Conservation (phyloP, 1,284 basidiomycete genomes). For the Cutaneotrichosporon cutaneum region DNA sequence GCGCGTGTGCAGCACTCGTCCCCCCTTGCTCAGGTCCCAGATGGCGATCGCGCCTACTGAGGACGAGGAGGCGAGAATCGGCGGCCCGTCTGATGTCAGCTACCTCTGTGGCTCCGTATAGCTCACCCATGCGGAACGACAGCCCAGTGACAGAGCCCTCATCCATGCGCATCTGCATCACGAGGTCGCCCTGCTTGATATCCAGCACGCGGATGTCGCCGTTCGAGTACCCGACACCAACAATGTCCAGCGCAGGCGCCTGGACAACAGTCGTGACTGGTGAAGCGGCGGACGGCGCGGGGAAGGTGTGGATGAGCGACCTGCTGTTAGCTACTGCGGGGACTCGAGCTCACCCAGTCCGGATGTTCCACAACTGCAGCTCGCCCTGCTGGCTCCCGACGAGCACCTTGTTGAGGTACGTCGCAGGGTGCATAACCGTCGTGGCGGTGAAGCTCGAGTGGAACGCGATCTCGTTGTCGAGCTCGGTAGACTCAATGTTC, state of each 20-base stretch:
- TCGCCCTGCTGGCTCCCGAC: slow-evolving; percentile 77
- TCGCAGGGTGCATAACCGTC: slow-evolving; percentile 84
- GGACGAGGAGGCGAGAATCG: slow-evolving; percentile 79
- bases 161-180: slow-evolving; percentile 81
- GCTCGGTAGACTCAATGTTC: slow-evolving; percentile 59
- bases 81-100: slow-evolving; percentile 66
- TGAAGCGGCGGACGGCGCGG: slow-evolving; percentile 46
- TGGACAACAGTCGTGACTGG: slow-evolving; percentile 79
- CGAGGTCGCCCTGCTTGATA: slow-evolving; percentile 79
- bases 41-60: slow-evolving; percentile 82
- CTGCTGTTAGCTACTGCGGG: slow-evolving; percentile 39
- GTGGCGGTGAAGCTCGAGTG: slow-evolving; percentile 70
- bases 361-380: slow-evolving; percentile 92
- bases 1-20: slow-evolving; percentile 75
- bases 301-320: slow-evolving; percentile 56
- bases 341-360: slow-evolving; percentile 64
- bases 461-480: slow-evolving; percentile 60
- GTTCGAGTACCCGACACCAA: slow-evolving; percentile 84
- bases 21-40: slow-evolving; percentile 84
- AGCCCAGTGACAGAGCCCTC: slow-evolving; percentile 72
- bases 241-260: slow-evolving; percentile 92
- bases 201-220: slow-evolving; percentile 89
- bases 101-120: background rate
- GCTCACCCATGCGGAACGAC: slow-evolving; percentile 81
- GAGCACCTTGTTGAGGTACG: slow-evolving; percentile 94